Base-by-base conservation (phyloP, 306 rosid genomes). In the Carpinus viminea region DNA sequence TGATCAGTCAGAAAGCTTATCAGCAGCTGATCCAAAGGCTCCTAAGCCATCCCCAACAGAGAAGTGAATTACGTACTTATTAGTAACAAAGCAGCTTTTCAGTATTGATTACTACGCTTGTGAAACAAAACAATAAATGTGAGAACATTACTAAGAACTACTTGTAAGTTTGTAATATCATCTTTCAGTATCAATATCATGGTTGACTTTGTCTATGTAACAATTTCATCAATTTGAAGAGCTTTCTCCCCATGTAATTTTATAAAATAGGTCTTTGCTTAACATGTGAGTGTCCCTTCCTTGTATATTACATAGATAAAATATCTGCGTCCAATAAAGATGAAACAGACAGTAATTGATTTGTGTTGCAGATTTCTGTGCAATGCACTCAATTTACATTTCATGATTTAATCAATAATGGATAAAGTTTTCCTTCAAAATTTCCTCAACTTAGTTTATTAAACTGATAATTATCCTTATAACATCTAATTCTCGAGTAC, bases 21-120 rank as follows among this genome's bases (percentile, higher is more conserved):
- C 26, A 8, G 10, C 2, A 51, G 84, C 94, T 38, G 98, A 95
- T 70, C 76, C 90, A 79, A 66, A 59, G 24, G 86, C 86, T 81
- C 88, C 93, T 81, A 92, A 91, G 55, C 72, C 88, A 70, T 80
- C 89, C 70, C 81, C 80, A 61, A 77, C 64, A 65, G 20, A 73
- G 61, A 43, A 56, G 41, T 75, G 72, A 79, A 43, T 41, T 41
- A 41, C 12, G 7, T 68, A 68, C 31, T 18, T 48, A 12, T 48
- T 10, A 10, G 18, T n/a, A 41, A 24, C 72, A 68, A 65, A 34
- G 51, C 18, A 12, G 51, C 26, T 68, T 21, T 59, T 38, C 51
- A 41, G 72, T 68, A n/a, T 41, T 41, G 72, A 9, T 31, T 38
- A 38, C 47, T 38, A 38, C n/a, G 71, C 71, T 66, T 38, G 71